Conservation (phyloP, 768 basidiomycete species). For the Coprinopsis strossmayeri region DNA sequence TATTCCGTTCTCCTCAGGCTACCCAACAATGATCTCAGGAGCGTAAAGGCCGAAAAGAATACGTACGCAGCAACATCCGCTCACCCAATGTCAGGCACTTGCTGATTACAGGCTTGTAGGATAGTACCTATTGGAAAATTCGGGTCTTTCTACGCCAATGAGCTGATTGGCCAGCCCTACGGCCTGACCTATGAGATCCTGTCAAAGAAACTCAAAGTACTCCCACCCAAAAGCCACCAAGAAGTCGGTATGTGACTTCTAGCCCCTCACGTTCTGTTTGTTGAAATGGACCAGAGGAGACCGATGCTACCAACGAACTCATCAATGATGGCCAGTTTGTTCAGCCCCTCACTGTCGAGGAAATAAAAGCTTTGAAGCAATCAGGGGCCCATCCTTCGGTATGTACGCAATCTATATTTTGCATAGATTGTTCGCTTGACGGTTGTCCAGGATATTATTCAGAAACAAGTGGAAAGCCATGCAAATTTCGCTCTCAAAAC, state of each 20-base stretch:
- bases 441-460: slow-evolving; percentile 80
- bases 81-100: not conserved
- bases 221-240: slow-evolving; percentile 58
- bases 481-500: slow-evolving; percentile 91
- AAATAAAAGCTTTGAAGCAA: slow-evolving; percentile 79
- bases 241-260: slow-evolving; percentile 63
- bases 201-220: slow-evolving; percentile 57
- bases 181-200: slow-evolving; percentile 86
- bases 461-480: slow-evolving; percentile 89
- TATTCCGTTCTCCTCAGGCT: slow-evolving; percentile 75
- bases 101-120: slow-evolving; percentile 30
- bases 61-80: slow-evolving; percentile 40
- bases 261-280: slow-evolving; percentile 1
- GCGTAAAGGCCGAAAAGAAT: slow-evolving; percentile 65
- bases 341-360: slow-evolving; percentile 75
- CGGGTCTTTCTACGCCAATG: slow-evolving; percentile 73
- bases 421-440: slow-evolving; percentile 15
- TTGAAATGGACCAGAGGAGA: slow-evolving; percentile 66
- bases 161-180: slow-evolving; percentile 77
- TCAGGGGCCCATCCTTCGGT: slow-evolving; percentile 78
- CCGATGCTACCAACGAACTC: slow-evolving; percentile 92
- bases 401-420: slow-evolving; percentile 19
- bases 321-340: slow-evolving; percentile 85
- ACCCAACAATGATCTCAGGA: slow-evolving; percentile 75
- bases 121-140: slow-evolving; percentile 75